Conservation (phyloP, 2,329 filamentous ascomycete genomes). For the Plenodomus lindquistii region DNA sequence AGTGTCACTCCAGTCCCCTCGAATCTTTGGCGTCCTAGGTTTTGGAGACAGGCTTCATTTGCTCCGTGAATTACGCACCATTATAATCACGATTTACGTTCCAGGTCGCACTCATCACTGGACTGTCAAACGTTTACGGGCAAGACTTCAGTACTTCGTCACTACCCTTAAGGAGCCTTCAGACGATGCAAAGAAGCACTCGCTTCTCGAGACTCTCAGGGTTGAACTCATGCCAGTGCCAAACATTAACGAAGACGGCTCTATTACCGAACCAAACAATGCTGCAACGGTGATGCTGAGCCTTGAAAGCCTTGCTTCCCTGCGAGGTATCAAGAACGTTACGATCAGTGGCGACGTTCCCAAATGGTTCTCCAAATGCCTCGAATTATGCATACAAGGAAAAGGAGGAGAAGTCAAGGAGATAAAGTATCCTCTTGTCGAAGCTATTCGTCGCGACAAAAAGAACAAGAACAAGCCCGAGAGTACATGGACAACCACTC, state of each 20-base stretch:
- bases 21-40: constrained; percentile 23
- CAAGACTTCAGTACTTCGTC: constrained; percentile 24
- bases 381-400: constrained; percentile 24
- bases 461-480: too few species aligned
- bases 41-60: constrained; percentile 9
- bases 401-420: constrained; percentile 18
- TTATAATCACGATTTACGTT: constrained; percentile 11
- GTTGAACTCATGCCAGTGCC: too few species aligned
- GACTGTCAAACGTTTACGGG: constrained; percentile 17
- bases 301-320: constrained; percentile 18
- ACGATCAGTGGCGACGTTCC: constrained; percentile 14
- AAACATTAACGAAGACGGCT: not conserved
- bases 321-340: constrained; percentile 23
- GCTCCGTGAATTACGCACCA: constrained; percentile 22
- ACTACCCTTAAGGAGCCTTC: constrained; percentile 21
- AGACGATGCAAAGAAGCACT: constrained; percentile 17
- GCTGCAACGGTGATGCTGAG: constrained; percentile 12
- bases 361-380: constrained; percentile 23
- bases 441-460: constrained; percentile 2
- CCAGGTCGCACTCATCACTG: constrained; percentile 7
- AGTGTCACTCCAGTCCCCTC: constrained; percentile 14
- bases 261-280: not conserved
- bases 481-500: too few species aligned
- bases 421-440: constrained; percentile 21
- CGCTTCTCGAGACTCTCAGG: constrained; percentile 17